Evolutionary conservation across 345 rosid genomes (phyloP).

Genomic region (Camelina laxa): DNA sequence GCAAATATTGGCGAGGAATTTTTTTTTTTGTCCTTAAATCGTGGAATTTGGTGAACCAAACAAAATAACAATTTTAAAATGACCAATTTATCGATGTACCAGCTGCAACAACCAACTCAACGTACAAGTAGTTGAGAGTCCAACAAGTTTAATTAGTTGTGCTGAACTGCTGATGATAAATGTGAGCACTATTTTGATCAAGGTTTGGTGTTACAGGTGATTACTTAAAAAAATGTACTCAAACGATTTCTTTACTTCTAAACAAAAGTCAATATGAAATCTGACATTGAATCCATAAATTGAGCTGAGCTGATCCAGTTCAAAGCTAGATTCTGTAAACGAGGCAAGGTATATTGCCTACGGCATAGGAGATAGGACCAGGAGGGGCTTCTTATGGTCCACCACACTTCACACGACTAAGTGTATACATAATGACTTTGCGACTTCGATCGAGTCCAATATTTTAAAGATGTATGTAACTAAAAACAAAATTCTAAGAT

Average conservation of each 20-base stretch:
- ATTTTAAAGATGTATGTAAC: not conserved
- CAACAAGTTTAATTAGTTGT: not conserved
- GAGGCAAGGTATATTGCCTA: conserved; percentile 22
- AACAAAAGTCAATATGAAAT: not conserved
- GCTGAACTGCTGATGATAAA: too few species aligned
- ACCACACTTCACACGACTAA: conserved; percentile 27
- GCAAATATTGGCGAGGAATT: too few species aligned
- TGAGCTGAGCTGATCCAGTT: conserved; percentile 24
- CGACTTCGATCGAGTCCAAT: not conserved
- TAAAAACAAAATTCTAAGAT: not conserved
- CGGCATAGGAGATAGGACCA: not conserved
- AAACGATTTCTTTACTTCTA: too few species aligned
- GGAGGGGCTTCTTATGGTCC: conserved; percentile 30
- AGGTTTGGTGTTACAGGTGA: too few species aligned
- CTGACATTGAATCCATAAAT: conserved; percentile 5
- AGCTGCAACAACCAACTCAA: not conserved
- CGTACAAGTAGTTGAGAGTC: not conserved
- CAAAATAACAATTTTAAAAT: not conserved
- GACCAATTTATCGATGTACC: not conserved
- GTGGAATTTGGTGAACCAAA: not conserved
- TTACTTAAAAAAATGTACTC: too few species aligned
- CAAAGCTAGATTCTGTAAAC: conserved; percentile 37
- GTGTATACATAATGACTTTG: conserved; percentile 10
- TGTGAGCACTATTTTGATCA: too few species aligned
- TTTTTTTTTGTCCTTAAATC: too few species aligned